Conservation (phyloP, 2,329 filamentous ascomycete species). For the Samsoniella hepiali region DNA sequence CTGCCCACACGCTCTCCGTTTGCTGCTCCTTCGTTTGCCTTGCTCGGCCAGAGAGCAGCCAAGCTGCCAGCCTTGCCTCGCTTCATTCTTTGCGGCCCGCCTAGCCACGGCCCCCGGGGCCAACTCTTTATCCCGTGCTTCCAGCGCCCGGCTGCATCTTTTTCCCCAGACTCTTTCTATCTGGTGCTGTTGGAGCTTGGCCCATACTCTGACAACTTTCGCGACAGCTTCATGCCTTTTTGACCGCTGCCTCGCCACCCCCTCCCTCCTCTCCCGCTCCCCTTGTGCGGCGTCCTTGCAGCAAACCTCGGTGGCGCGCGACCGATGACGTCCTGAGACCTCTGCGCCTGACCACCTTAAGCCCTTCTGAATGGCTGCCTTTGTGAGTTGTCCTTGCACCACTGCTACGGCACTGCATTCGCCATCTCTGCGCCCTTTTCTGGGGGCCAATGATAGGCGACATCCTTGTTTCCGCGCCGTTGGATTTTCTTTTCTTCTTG, state of each 20-base stretch:
- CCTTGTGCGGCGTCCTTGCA: background rate
- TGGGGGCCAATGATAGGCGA: background rate
- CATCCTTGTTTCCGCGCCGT: background rate
- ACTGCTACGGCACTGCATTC: background rate
- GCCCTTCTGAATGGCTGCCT: constrained; percentile 19
- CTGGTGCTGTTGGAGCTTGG: background rate
- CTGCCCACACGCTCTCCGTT: background rate
- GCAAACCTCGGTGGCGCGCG: constrained; percentile 8
- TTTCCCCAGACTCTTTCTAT: constrained; percentile 14
- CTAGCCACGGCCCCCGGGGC: constrained; percentile 12
- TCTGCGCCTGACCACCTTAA: constrained; percentile 16
- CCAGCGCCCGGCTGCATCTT: background rate
- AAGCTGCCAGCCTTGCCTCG: background rate
- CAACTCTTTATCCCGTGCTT: constrained; percentile 13
- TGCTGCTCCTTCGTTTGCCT: background rate
- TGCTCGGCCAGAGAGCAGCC: background rate
- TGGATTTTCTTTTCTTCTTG: background rate
- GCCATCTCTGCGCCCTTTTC: background rate
- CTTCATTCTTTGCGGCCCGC: background rate
- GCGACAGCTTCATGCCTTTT: constrained; percentile 11
- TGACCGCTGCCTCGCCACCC: background rate
- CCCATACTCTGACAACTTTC: background rate
- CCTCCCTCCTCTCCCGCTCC: background rate
- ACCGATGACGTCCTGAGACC: constrained; percentile 18
- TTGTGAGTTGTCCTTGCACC: constrained; percentile 17